phyloP scores from a whole-genome alignment of 73 alveolate species.

The Paramecium octaurelia region DNA sequence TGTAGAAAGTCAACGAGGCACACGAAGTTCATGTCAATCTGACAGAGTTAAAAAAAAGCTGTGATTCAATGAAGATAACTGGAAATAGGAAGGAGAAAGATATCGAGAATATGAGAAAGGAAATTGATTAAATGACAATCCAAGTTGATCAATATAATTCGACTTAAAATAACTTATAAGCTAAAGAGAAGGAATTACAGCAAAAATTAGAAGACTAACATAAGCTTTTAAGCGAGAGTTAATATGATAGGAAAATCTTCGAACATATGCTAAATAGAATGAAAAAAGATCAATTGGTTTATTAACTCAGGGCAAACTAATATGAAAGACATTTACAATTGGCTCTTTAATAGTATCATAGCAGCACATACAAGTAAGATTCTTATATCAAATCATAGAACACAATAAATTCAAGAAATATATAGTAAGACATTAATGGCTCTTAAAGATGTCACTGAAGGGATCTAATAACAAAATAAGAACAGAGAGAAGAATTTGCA shows the following conservation, averaged over 20 bases:
- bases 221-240: background rate
- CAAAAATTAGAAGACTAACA: background rate
- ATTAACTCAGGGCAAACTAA: constrained; percentile 49
- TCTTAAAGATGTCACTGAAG: background rate
- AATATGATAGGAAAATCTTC: background rate
- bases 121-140: background rate
- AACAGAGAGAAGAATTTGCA: constrained; percentile 49
- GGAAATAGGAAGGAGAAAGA: background rate
- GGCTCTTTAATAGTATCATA: background rate
- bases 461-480: constrained; percentile 45
- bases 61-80: background rate
- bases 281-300: constrained; percentile 5
- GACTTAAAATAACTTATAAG: background rate
- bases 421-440: background rate
- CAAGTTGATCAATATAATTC: background rate
- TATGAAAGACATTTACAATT: constrained; percentile 4
- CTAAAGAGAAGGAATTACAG: background rate
- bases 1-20: constrained; percentile 39
- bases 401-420: constrained; percentile 25
- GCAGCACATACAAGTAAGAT: background rate
- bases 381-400: background rate
- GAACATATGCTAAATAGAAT: constrained; percentile 57
- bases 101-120: constrained; percentile 45
- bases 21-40: constrained; percentile 33
- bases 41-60: constrained; percentile 26